phyloP scores from a whole-genome alignment of 2,329 filamentous ascomycete genomes.

The Aspergillus brunneoviolaceus region DNA sequence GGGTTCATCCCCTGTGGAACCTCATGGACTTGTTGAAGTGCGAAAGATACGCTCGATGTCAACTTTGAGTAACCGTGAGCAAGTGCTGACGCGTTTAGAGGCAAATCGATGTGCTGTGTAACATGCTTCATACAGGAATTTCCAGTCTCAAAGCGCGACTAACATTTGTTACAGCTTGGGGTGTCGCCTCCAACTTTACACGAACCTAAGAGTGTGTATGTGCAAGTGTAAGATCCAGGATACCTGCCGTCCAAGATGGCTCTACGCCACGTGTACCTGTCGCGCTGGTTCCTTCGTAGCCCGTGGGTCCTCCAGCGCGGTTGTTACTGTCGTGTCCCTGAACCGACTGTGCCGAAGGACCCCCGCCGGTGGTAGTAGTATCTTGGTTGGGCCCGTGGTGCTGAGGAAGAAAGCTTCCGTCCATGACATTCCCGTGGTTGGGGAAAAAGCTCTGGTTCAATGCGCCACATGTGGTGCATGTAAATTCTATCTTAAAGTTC shows the following conservation, averaged over 20 bases:
- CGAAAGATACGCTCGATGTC: background rate
- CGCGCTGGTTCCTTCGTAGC: slow-evolving; percentile 24
- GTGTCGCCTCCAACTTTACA: slow-evolving; percentile 4
- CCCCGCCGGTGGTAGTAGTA: slow-evolving; percentile 19
- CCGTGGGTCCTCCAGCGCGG: slow-evolving; percentile 22
- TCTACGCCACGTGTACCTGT: slow-evolving; percentile 29
- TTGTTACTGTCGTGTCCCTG: slow-evolving; percentile 16
- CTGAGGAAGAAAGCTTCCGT: slow-evolving; percentile 29
- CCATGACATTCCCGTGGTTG: slow-evolving; percentile 38
- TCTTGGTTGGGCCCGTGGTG: slow-evolving; percentile 23
- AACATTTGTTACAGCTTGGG: background rate
- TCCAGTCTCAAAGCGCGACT: background rate
- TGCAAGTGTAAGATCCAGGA: slow-evolving; percentile 31
- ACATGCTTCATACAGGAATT: background rate
- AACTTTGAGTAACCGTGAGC: background rate
- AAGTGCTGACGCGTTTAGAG: background rate
- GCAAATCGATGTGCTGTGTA: background rate
- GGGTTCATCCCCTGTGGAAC: background rate
- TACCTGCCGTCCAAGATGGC: slow-evolving; percentile 27
- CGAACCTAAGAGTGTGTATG: slow-evolving; percentile 20
- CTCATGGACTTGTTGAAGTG: background rate
- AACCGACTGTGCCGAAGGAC: slow-evolving; percentile 19
- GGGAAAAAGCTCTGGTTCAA: slow-evolving; percentile 41
- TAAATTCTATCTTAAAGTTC: slow-evolving; percentile 43
- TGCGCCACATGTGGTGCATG: slow-evolving; percentile 39